phyloP scores from a whole-genome alignment of 2,329 filamentous ascomycete genomes.

The Sporothrix luriei region DNA sequence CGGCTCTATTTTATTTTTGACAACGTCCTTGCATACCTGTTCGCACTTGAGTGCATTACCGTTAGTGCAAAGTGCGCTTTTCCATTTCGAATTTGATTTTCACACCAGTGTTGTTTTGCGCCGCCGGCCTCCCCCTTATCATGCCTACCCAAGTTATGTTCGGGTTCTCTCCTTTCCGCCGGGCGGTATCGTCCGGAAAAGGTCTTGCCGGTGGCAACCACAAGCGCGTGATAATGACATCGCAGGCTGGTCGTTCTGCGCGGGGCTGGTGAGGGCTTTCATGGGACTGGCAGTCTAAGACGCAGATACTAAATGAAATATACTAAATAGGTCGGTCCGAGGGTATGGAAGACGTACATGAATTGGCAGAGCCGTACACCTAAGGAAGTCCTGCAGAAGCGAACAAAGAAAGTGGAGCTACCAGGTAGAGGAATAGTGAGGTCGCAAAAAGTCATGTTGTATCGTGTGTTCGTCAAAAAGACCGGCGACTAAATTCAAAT shows the following conservation, averaged over 20 bases:
- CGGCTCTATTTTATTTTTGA: conserved; percentile 18
- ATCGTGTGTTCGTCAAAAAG: too few species aligned
- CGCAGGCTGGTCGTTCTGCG: not conserved
- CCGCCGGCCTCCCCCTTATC: not conserved
- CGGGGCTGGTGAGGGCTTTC: conserved; percentile 7
- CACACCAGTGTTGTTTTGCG: not conserved
- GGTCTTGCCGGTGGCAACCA: not conserved
- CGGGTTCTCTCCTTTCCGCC: not conserved
- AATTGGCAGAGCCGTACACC: too few species aligned
- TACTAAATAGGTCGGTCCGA: too few species aligned
- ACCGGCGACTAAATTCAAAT: not conserved
- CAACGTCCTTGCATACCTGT: conserved; percentile 3
- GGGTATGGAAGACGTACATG: too few species aligned
- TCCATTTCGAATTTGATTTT: not conserved
- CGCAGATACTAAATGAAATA: too few species aligned
- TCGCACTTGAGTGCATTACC: not conserved
- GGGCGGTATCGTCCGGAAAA: not conserved
- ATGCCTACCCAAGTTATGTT: not conserved
- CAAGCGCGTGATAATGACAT: not conserved
- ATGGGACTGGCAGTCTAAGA: not conserved
- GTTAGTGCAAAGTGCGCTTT: conserved; percentile 4
- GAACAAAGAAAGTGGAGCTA: too few species aligned
- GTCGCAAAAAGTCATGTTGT: too few species aligned
- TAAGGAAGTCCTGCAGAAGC: too few species aligned
- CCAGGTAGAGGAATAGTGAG: too few species aligned